phyloP scores from a whole-genome alignment of 1,284 basidiomycete genomes.

The Cutaneotrichosporon daszewskae region DNA sequence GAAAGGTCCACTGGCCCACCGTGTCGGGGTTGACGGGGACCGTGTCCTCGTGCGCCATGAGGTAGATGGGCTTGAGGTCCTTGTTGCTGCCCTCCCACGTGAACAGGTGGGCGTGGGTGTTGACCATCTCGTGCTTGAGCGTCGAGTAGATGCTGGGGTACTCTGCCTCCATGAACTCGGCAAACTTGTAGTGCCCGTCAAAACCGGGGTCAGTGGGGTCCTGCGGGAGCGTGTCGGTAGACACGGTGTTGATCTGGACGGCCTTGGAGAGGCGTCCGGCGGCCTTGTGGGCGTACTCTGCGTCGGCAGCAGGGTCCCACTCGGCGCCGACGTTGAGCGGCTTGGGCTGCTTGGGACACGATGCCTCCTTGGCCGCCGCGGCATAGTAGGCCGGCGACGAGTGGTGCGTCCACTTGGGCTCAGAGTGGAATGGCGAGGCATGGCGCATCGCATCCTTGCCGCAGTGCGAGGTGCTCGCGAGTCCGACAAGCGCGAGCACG shows the following conservation, averaged over 20 bases:
- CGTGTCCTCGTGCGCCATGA: slow-evolving; percentile 52
- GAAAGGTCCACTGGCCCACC: slow-evolving; percentile 50
- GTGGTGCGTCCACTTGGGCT: too few relatives aligned
- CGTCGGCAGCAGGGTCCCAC: slow-evolving; percentile 35
- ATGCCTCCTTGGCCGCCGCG: slow-evolving; percentile 1
- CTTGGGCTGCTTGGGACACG: slow-evolving; percentile 36
- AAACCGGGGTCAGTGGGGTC: slow-evolving; percentile 40
- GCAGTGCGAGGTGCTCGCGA: too few relatives aligned
- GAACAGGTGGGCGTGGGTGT: slow-evolving; percentile 48
- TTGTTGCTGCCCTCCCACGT: slow-evolving; percentile 49
- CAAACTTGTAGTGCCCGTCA: slow-evolving; percentile 42
- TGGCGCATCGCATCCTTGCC: too few relatives aligned
- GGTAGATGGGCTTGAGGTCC: slow-evolving; percentile 47
- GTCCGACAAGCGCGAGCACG: neutral
- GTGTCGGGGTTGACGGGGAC: slow-evolving; percentile 54
- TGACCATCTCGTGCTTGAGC: slow-evolving; percentile 46
- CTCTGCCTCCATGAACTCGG: slow-evolving; percentile 44
- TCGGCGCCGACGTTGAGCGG: slow-evolving; percentile 29
- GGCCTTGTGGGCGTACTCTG: slow-evolving; percentile 33
- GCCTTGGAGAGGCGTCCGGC: slow-evolving; percentile 38
- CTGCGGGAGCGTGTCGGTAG: slow-evolving; percentile 45
- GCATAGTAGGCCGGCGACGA: too few relatives aligned
- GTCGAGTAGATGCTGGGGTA: slow-evolving; percentile 41
- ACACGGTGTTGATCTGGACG: slow-evolving; percentile 46
- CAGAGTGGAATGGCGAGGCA: too few relatives aligned